Evolutionary conservation across 257 asterid genomes (phyloP), one percentile per base, ranked within the genome.

Genomic region (Solanum peruvianum): DNA sequence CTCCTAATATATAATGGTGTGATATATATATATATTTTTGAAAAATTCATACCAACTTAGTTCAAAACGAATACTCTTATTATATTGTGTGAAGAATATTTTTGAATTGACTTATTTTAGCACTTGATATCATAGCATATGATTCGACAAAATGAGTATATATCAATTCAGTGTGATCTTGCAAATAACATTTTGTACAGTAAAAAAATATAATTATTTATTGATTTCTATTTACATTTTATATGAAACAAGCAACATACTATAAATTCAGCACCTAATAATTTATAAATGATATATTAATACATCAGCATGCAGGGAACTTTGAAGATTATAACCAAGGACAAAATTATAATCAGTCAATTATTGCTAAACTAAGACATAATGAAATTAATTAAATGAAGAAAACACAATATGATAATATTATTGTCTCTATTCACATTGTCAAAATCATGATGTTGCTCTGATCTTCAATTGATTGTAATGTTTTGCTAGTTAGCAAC

Each of bases 141-240:
- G 35, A 25, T 64, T 64, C 1, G 35, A 62, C 14, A 4, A 2
- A n/a, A 62, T 20, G 6, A 58, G 1, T 58, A 58, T 21, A 21
- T 58, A 21, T 58, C 2, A 21, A 58, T 21, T 20, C 13, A 58
- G 0, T 9, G 27, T 58, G 6, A 4, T 58, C 13, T 25, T 21
- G 0, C 13, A 3, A 58, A 58, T 58, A 21, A 58, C 1, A 21
- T 21, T 56, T 21, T 58, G 2, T 21, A 58, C 27, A 8, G 0
- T 21, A 58, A 4, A 21, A 21, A 9, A 21, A 21, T 58, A 60
- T 3, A 60, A 23, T 60, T 23, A 23, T 60, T 23, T 60, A 60
- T 60, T 10, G 14, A 7, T 0, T 1, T 64, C 3, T 0, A n/a
- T 64, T 66, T 66, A 66, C 20, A 25, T 66, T 25, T 66, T 11